These are phyloP conservation scores for Cystobasidium ongulense DNA, from an alignment of 768 basidiomycete species.

Conservation along the genomic window DNA sequence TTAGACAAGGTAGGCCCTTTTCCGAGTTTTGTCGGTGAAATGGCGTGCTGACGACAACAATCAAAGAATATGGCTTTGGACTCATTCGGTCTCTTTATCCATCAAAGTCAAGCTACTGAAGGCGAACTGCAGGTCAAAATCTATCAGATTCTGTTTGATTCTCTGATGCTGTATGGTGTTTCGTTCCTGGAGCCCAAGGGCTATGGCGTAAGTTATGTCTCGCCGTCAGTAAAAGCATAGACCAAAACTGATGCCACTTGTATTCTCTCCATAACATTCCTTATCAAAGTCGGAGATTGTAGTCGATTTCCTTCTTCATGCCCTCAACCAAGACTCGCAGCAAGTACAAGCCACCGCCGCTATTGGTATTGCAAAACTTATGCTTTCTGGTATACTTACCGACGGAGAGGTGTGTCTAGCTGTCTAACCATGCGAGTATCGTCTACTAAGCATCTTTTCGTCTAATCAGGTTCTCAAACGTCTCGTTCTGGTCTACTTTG, in stretches of 20 bases:
- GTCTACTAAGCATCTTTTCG: background rate
- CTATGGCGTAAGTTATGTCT: slow-evolving; percentile 32
- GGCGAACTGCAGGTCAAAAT: slow-evolving; percentile 52
- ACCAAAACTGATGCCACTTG: background rate
- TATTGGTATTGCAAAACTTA: slow-evolving; percentile 75
- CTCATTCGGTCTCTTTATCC: slow-evolving; percentile 71
- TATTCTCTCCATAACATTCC: no score
- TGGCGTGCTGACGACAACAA: slow-evolving; percentile 9
- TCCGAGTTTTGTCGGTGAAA: background rate
- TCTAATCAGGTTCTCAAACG: slow-evolving; percentile 50
- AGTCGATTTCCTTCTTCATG: slow-evolving; percentile 59
- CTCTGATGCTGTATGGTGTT: slow-evolving; percentile 72
- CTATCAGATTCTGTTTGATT: slow-evolving; percentile 73
- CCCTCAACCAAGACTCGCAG: slow-evolving; percentile 55
- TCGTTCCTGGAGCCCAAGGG: slow-evolving; percentile 50
- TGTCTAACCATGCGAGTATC: background rate
- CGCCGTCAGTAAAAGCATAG: background rate
- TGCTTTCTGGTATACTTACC: slow-evolving; percentile 64
- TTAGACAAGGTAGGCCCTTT: slow-evolving; percentile 58
- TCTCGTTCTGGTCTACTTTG: slow-evolving; percentile 60
- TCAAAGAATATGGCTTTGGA: slow-evolving; percentile 51
- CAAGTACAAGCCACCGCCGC: slow-evolving; percentile 64
- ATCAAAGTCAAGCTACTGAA: slow-evolving; percentile 63
- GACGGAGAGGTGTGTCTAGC: slow-evolving; percentile 57
- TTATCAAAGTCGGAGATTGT: slow-evolving; percentile 53